Evolutionary conservation across 192 early-diverging fungal species (phyloP), one percentile per base, ranked within the genome.

Genomic region (Jimgerdemannia flammicorona): DNA sequence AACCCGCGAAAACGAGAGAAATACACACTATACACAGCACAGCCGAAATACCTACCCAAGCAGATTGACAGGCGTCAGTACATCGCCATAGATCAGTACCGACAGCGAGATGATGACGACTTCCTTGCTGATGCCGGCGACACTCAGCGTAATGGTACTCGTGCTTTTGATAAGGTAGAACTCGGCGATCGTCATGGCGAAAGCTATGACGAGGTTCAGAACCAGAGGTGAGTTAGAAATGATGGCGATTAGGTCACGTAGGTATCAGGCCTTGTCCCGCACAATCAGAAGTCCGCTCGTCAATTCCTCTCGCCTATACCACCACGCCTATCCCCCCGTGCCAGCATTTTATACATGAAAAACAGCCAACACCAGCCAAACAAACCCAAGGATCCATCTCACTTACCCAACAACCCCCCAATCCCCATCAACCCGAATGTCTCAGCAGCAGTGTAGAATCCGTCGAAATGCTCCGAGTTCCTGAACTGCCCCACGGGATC

Each of bases 51-150:
- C 75, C 66, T 82, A 89, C 88, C 95, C 95, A 3, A 90, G 54
- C 14, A 92, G 64, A 67, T 91, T 93, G 18, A 87, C 79, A 6
- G 85, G 68, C 19, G 93, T 92, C 74, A 94, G 84, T 8, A 82
- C 73, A 75, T 96, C 95, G 2, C 88, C 85, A 79, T 93, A 94
- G 39, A 96, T 88, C 20, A 92, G 40, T 40, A 86, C 82, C 3
- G 91, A 91, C 10, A 90, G 78, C 6, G 85, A 79, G 67, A 96
- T 90, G 17, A 94, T 89, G 3, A 95, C 78, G 77, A 96, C 89
- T 78, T 96, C 95, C 81, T 91, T 91, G 70, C 87, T 87, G 19
- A 91, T 94, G 7, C 95, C 95, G 3, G 91, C 91, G 2, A 95
- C 89, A n/a, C 92, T 93, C 43, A 96, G 84, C 0, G 95, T 94